phyloP scores from a whole-genome alignment of 768 basidiomycete genomes.

The Dioszegia crocea region DNA sequence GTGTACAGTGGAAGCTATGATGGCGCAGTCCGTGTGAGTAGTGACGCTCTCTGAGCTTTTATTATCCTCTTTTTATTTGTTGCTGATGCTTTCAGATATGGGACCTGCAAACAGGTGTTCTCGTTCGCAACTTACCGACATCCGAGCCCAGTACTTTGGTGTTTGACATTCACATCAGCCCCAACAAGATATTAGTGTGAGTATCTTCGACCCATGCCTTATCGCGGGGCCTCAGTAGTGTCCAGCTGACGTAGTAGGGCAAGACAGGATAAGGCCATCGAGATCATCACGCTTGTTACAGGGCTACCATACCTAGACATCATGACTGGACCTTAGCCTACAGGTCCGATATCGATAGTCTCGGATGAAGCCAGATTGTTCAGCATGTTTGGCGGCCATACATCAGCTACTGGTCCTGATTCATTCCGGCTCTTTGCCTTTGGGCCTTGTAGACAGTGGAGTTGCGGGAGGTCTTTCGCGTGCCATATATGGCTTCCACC shows the following conservation, averaged over 20 bases:
- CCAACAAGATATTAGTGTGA: constrained; percentile 11
- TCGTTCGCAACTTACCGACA: neutral
- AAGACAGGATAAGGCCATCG: constrained; percentile 17
- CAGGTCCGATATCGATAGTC: no score
- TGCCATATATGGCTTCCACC: no score
- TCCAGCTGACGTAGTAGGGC: constrained; percentile 15
- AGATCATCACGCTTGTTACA: constrained; percentile 20
- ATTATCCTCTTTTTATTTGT: neutral
- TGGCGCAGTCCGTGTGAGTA: constrained; percentile 23
- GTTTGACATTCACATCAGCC: neutral
- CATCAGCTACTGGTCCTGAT: no score
- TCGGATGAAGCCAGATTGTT: no score
- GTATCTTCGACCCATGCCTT: neutral
- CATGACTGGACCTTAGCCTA: constrained; percentile 14
- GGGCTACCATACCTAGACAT: constrained; percentile 27
- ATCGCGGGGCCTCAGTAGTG: constrained; percentile 13
- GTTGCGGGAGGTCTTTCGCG: no score
- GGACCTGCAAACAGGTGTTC: neutral
- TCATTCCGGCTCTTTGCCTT: no score
- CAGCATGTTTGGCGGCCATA: no score
- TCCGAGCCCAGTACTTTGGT: neutral
- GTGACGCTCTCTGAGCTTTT: no score
- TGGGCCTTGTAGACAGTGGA: no score
- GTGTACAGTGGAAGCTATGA: constrained; percentile 37
- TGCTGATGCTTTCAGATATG: neutral